Evolutionary conservation across 768 basidiomycete genomes (phyloP).

Genomic region (Strobilomyces confusus): DNA sequence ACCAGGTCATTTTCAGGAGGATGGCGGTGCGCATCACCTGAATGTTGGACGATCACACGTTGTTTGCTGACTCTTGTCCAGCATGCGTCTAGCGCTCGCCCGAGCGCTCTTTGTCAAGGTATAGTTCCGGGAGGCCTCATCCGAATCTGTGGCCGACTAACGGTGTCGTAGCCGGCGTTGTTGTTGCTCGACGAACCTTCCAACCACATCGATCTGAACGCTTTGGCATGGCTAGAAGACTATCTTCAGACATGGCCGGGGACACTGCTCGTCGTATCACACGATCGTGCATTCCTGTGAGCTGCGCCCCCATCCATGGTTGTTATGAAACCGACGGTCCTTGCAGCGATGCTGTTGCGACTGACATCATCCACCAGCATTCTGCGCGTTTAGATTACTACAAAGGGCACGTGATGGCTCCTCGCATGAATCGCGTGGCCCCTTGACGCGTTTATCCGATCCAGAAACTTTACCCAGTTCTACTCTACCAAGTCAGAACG

Average conservation of each 20-base stretch:
- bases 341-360: conserved; percentile 85
- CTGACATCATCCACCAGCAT: conserved; percentile 97
- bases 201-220: conserved; percentile 96
- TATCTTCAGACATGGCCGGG: conserved; percentile 94
- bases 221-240: conserved; percentile 96
- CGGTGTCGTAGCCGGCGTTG: conserved; percentile 51
- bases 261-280: conserved; percentile 93
- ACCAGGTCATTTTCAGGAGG: conserved; percentile 93
- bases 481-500: conserved; percentile 98
- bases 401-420: conserved; percentile 62
- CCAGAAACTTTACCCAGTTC: conserved; percentile 94
- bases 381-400: conserved; percentile 93
- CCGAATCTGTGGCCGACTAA: conserved; percentile 4
- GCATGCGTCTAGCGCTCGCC: conserved; percentile 95
- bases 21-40: conserved; percentile 63
- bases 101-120: conserved; percentile 96
- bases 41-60: background rate
- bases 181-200: conserved; percentile 91
- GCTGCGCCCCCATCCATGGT: conserved; percentile 22
- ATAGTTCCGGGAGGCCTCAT: background rate
- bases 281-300: conserved; percentile 94
- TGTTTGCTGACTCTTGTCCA: conserved; percentile 24
- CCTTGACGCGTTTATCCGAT: conserved; percentile 1
- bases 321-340: background rate
- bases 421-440: background rate